Base-by-base conservation (phyloP, 2,329 filamentous ascomycete species). In the Blastomyces percursus region DNA sequence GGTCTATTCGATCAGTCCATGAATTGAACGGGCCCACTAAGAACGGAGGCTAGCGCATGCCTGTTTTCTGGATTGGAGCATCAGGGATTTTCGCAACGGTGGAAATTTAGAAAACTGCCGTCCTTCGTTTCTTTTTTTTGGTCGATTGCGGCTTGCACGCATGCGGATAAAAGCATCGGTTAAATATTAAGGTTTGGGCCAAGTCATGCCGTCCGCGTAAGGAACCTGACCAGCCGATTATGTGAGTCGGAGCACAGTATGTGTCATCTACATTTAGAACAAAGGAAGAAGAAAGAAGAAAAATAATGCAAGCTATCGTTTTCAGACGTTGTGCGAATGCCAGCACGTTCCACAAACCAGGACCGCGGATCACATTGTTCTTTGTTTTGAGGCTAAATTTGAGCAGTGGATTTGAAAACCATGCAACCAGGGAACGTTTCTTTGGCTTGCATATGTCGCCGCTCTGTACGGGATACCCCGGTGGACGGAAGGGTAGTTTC, bases 291-390 rank as follows among this genome's bases (percentile, higher is more conserved):
- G 21, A n/a, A 50, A 50, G n/a, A 8, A 50, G 8, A 21, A 50
- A 21, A 27, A 24, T 12, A 50, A 50, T 46, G 19, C n/a, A 50
- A 50, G 2, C 21, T 21, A 1, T 50, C 21, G 21, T 12, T 21
- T 50, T 50, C 3, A 16, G 48, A 21, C 21, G 21, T 27, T 50
- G 21, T 12, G 48, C 21, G 48, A 27, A 27, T 42, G 21, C 40
- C 55, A 58, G 21, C 21, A 44, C 21, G 35, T 58, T 42, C 35
- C 55, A 42, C 55, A 58, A 44, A 32, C 32, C 55, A 14, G 55
- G 55, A 42, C 35, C n/a, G 42, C 14, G 55, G 55, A 58, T 30
- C 55, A 42, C 55, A 42, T 27, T 42, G 55, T 58, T 44, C 52
- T 56, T 27, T 50, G 48, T 54, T 32, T n/a, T 27, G 19, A 21